phyloP scores from a whole-genome alignment of 176 grass and related monocot species.

The Ensete ventricosum region DNA sequence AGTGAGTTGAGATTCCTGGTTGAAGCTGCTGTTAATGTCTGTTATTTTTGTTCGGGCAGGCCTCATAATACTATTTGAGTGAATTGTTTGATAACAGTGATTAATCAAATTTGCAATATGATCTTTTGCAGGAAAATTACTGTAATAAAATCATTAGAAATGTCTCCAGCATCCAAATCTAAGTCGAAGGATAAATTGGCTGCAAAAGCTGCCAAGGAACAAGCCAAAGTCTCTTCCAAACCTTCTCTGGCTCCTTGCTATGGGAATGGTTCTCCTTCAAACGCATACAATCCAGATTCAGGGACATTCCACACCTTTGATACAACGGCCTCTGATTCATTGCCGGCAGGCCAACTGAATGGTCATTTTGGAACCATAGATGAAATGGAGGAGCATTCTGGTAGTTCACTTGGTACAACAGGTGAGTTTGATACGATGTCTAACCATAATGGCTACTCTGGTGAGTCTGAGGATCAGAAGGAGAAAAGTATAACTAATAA shows the following conservation, averaged over 20 bases:
- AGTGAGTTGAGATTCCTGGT: not conserved
- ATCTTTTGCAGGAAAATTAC: slow-evolving; percentile 21
- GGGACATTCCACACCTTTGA: slow-evolving; percentile 91
- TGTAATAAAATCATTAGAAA: slow-evolving; percentile 16
- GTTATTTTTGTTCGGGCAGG: not conserved
- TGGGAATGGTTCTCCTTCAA: slow-evolving; percentile 44
- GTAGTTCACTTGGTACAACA: slow-evolving; percentile 54
- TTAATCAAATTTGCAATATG: not conserved
- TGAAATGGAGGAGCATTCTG: slow-evolving; percentile 83
- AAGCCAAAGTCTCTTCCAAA: slow-evolving; percentile 52
- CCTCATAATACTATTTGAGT: not conserved
- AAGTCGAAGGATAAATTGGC: slow-evolving; percentile 68
- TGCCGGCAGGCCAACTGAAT: slow-evolving; percentile 33
- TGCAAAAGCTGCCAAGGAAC: slow-evolving; percentile 57
- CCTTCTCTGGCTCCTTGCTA: slow-evolving; percentile 21
- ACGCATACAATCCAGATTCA: slow-evolving; percentile 63
- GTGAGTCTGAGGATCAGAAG: slow-evolving; percentile 75
- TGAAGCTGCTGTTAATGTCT: not conserved
- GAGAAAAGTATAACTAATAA: slow-evolving; percentile 41
- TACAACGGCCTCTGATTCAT: slow-evolving; percentile 28
- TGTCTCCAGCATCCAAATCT: slow-evolving; percentile 87
- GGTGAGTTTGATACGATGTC: slow-evolving; percentile 78
- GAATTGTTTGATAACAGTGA: not conserved
- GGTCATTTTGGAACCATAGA: slow-evolving; percentile 60
- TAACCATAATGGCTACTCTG: slow-evolving; percentile 81